phyloP scores from a whole-genome alignment of 225 moss, liverwort and hornwort species.

The Neckera pumila region DNA sequence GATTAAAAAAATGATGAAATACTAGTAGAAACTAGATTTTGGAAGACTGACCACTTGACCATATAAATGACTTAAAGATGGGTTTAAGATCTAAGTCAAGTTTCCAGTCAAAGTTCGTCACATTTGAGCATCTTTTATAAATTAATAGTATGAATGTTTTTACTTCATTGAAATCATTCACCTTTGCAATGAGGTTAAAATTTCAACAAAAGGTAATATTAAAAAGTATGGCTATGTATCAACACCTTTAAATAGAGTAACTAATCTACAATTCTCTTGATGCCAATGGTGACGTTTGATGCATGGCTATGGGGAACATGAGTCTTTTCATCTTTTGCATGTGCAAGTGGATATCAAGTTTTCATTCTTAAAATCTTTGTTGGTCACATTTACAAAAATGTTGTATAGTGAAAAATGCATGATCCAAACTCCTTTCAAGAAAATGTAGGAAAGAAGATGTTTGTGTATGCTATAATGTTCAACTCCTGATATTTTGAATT shows the following conservation, averaged over 20 bases:
- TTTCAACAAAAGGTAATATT: rapidly evolving
- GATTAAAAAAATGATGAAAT: too few relatives aligned
- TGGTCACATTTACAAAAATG: background rate
- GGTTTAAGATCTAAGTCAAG: background rate
- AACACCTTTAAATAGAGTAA: background rate
- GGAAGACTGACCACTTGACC: too few relatives aligned
- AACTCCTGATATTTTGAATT: background rate
- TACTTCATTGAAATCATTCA: background rate
- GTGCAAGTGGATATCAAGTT: background rate
- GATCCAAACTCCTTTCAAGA: background rate
- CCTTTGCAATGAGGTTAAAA: rapidly evolving
- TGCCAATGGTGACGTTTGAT: background rate
- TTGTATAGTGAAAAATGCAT: background rate
- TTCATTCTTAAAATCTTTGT: background rate
- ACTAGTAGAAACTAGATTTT: too few relatives aligned
- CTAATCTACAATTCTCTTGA: background rate
- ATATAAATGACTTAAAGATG: too few relatives aligned
- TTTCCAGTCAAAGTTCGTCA: background rate
- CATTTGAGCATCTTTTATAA: background rate
- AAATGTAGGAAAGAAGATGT: background rate
- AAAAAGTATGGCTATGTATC: background rate
- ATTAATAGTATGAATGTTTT: background rate
- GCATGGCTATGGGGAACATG: rapidly evolving
- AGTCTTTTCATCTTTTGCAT: background rate
- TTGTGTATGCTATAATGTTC: rapidly evolving